A percentile compares a stretch with the other conserved stretches of the same genome.
Conservation (phyloP, 192 early-diverging fungal genomes). For the Coemansia sp. region DNA sequence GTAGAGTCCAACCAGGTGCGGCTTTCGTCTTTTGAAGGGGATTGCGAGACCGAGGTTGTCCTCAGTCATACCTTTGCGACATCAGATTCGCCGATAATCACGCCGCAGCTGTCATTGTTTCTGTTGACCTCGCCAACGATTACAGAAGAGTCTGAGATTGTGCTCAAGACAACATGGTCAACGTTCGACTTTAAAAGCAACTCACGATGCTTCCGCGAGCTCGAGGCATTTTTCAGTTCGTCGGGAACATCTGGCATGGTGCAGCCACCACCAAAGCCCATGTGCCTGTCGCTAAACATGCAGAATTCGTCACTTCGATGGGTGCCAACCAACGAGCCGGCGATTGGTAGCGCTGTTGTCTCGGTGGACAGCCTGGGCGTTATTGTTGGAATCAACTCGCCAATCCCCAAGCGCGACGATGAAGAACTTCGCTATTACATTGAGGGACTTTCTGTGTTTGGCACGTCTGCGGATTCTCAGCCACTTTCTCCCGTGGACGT, state of each 20-base stretch:
- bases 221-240: conserved; percentile 51
- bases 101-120: conserved; percentile 51
- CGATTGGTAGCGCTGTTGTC: conserved; percentile 35
- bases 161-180: conserved; percentile 49
- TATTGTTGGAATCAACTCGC: conserved; percentile 47
- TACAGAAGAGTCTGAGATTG: conserved; percentile 45
- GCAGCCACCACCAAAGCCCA: conserved; percentile 53
- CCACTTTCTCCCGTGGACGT: conserved; percentile 23
- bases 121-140: conserved; percentile 51
- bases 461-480: conserved; percentile 36
- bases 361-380: conserved; percentile 50
- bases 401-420: conserved; percentile 37
- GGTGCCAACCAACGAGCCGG: conserved; percentile 25
- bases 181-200: conserved; percentile 44
- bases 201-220: conserved; percentile 42
- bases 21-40: conserved; percentile 41
- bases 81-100: conserved; percentile 38
- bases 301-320: conserved; percentile 50
- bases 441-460: conserved; percentile 45
- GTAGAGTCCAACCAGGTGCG: conserved; percentile 49
- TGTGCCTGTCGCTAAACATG: conserved; percentile 48
- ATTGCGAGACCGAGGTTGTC: conserved; percentile 29
- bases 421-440: conserved; percentile 53
- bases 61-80: conserved; percentile 52
- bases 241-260: conserved; percentile 49